These are phyloP conservation scores for Solanum chacoense DNA, from an alignment of 305 asterid species.

Conservation along the genomic window DNA sequence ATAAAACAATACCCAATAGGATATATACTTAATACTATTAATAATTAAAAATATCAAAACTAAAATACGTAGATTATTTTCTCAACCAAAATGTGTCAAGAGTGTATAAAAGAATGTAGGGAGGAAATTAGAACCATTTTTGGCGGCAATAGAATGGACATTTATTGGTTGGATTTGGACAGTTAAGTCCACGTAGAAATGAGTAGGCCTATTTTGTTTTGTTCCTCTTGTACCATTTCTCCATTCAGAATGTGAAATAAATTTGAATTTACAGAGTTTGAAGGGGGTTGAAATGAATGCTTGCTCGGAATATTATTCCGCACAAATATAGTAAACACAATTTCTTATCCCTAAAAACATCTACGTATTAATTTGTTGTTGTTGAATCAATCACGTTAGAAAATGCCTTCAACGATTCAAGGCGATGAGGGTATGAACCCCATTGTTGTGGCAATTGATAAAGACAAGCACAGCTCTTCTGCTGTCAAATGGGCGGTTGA, in stretches of 20 bases:
- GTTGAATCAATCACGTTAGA: neutral
- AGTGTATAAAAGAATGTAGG: neutral
- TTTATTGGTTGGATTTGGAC: neutral
- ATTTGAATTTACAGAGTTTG: neutral
- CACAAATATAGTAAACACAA: neutral
- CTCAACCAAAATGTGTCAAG: neutral
- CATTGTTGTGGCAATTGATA: slow-evolving; percentile 50
- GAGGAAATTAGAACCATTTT: neutral
- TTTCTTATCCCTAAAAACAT: neutral
- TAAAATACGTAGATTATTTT: neutral
- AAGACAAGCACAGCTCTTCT: slow-evolving; percentile 41
- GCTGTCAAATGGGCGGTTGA: slow-evolving; percentile 68
- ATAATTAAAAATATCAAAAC: neutral
- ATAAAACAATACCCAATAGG: neutral
- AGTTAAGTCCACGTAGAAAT: neutral
- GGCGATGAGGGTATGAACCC: neutral
- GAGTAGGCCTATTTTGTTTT: neutral
- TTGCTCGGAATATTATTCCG: neutral
- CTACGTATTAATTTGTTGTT: too few relatives aligned
- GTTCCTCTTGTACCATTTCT: neutral
- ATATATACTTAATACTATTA: neutral
- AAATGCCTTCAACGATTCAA: neutral
- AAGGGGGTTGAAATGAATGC: neutral
- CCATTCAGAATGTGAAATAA: neutral
- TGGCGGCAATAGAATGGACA: neutral